A percentile compares a stretch with the other conserved stretches of the same genome.
phyloP scores from a whole-genome alignment of 805 yeast genomes.

The Teunomyces gatunensis region DNA sequence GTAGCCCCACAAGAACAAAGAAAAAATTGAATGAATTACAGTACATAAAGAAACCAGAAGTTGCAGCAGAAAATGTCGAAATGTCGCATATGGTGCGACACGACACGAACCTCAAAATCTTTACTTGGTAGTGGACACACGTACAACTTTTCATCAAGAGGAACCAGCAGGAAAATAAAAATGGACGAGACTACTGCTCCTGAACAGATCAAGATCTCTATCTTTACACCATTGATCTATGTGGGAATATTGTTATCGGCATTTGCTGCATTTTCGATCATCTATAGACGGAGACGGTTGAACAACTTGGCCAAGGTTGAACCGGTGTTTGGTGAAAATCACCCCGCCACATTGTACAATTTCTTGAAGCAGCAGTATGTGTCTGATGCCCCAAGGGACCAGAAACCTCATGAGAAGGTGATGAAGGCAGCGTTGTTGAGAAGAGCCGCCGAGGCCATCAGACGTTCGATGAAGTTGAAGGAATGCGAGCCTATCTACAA shows the following conservation, averaged over 20 bases:
- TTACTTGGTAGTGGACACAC: slow-evolving; percentile 1
- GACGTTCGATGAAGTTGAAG: slow-evolving; percentile 77
- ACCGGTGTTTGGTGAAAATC: slow-evolving; percentile 73
- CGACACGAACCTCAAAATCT: slow-evolving; percentile 1
- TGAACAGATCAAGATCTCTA: slow-evolving; percentile 35
- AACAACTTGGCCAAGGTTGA: slow-evolving; percentile 54
- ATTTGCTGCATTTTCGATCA: slow-evolving; percentile 64
- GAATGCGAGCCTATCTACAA: slow-evolving; percentile 72
- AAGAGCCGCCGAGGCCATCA: slow-evolving; percentile 79
- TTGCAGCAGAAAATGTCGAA: slow-evolving; percentile 2
- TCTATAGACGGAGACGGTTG: slow-evolving; percentile 59
- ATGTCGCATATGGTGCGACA: background rate
- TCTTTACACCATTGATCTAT: slow-evolving; percentile 70
- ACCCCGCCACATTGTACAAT: slow-evolving; percentile 60
- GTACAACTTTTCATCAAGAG: background rate
- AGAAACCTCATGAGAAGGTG: slow-evolving; percentile 72
- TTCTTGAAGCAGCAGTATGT: slow-evolving; percentile 50
- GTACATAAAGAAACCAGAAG: background rate
- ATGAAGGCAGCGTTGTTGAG: slow-evolving; percentile 58
- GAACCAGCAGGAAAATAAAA: background rate
- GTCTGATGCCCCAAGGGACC: slow-evolving; percentile 27
- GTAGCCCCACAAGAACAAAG: background rate
- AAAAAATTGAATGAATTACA: too few species aligned
- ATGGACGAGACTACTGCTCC: slow-evolving; percentile 17
- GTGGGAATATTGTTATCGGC: slow-evolving; percentile 66